A percentile compares a stretch with the other conserved stretches of the same genome.
Evolutionary conservation across 129 eudicot species (phyloP).

Genomic region (Ambrosia trifida): DNA sequence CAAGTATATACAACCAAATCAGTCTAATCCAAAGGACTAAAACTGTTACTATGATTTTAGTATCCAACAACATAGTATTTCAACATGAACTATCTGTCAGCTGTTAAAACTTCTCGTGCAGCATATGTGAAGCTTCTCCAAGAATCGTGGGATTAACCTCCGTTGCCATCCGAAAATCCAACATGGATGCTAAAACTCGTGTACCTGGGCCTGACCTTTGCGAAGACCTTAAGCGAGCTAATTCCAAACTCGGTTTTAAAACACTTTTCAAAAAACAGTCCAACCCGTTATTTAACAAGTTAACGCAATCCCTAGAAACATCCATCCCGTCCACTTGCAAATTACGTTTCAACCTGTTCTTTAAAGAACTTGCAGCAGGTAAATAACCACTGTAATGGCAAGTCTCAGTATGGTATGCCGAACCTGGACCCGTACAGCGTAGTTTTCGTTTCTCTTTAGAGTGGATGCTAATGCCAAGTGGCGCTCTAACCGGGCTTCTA

Average conservation of each 20-base stretch:
- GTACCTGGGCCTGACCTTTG: constrained; percentile 30
- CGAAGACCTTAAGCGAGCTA: constrained; percentile 46
- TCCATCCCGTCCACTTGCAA: constrained; percentile 50
- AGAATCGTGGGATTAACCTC: constrained; percentile 61
- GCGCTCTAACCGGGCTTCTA: constrained; percentile 77
- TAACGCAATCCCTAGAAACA: constrained; percentile 58
- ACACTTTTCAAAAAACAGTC: constrained; percentile 62
- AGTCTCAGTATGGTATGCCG: constrained; percentile 32
- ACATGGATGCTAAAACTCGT: constrained; percentile 38
- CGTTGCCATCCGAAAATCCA: constrained; percentile 67
- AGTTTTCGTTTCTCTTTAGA: constrained; percentile 54
- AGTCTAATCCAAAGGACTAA: constrained; percentile 26
- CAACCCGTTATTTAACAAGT: constrained; percentile 63
- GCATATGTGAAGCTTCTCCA: constrained; percentile 30
- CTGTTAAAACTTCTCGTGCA: constrained; percentile 14
- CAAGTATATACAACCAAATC: constrained; percentile 28
- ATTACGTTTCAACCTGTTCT: constrained; percentile 53
- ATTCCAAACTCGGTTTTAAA: constrained; percentile 52
- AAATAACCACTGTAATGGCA: constrained; percentile 57
- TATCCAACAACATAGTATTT: constrained; percentile 1
- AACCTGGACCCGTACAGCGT: constrained; percentile 31
- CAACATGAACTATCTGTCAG: constrained; percentile 17
- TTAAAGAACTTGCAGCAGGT: constrained; percentile 50
- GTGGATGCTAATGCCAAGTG: constrained; percentile 60
- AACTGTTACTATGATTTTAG: constrained; percentile 15